Percentiles rank a stretch among this genome's conserved stretches.
Evolutionary conservation across 306 rosid genomes (phyloP).

Genomic region (Cucurbita moschata): DNA sequence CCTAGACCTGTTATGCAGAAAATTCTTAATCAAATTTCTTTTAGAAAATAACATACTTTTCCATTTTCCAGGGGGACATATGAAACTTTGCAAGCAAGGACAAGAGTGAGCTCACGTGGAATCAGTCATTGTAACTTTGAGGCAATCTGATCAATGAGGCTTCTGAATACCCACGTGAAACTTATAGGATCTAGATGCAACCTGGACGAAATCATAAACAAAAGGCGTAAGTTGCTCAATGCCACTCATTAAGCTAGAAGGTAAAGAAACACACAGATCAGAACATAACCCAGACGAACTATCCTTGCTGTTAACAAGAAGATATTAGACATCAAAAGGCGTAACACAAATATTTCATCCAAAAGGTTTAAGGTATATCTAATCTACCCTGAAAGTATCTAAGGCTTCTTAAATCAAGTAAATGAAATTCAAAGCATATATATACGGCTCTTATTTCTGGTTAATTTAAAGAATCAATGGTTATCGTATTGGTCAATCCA

Average conservation of each 20-base stretch:
- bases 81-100: not conserved
- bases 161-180: not conserved
- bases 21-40: not conserved
- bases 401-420: too few relatives aligned
- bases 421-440: too few relatives aligned
- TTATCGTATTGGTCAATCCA: too few relatives aligned
- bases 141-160: not conserved
- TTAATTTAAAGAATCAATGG: too few relatives aligned
- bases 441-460: too few relatives aligned
- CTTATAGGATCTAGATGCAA: not conserved
- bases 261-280: not conserved
- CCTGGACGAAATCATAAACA: not conserved
- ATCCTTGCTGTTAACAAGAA: not conserved
- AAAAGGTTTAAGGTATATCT: not conserved
- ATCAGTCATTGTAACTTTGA: not conserved
- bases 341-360: not conserved
- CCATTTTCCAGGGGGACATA: not conserved
- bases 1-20: constrained; percentile 45
- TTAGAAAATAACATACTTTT: not conserved
- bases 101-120: not conserved
- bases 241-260: not conserved
- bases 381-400: too few relatives aligned
- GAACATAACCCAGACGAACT: not conserved
- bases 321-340: not conserved
- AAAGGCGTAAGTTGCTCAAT: not conserved